These are phyloP conservation scores for Niveomyces coronatus DNA, from an alignment of 2,329 filamentous ascomycete species.

Conservation along the genomic window DNA sequence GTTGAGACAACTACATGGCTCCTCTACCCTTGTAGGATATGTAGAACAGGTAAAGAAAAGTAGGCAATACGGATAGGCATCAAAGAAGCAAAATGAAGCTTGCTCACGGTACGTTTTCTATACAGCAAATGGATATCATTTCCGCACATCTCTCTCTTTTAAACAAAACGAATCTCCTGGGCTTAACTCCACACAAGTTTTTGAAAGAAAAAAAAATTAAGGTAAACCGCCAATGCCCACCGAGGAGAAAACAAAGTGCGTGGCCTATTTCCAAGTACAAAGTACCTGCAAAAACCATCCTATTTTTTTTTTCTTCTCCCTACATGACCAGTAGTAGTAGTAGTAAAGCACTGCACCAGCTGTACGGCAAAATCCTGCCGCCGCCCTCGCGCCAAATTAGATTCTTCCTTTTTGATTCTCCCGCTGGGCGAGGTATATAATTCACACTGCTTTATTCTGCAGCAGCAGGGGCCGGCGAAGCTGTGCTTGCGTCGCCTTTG, in stretches of 20 bases:
- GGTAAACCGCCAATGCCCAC: conserved; percentile 10
- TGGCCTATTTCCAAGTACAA: conserved; percentile 8
- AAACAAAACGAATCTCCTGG: conserved; percentile 10
- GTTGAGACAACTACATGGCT: too few species aligned
- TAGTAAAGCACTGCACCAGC: background rate
- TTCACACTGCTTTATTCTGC: conserved; percentile 21
- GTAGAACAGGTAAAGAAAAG: too few species aligned
- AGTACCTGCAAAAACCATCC: conserved; percentile 8
- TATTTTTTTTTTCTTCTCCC: conserved; percentile 8
- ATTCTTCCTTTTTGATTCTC: background rate
- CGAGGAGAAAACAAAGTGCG: conserved; percentile 2
- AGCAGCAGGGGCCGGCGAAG: conserved; percentile 42
- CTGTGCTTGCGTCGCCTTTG: conserved; percentile 47
- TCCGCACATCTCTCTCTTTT: conserved; percentile 8
- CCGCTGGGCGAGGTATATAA: too few species aligned
- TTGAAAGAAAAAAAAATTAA: conserved; percentile 8
- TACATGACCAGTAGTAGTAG: conserved; percentile 1
- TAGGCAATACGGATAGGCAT: too few species aligned
- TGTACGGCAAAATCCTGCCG: background rate
- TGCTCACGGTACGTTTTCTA: background rate
- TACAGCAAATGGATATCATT: conserved; percentile 4
- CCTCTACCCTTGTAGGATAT: too few species aligned
- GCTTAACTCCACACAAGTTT: conserved; percentile 10
- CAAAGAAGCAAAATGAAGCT: too few species aligned
- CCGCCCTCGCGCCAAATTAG: conserved; percentile 2